Evolutionary conservation across 2,329 filamentous ascomycete species (phyloP).

Genomic region (Stenocarpella maydis): DNA sequence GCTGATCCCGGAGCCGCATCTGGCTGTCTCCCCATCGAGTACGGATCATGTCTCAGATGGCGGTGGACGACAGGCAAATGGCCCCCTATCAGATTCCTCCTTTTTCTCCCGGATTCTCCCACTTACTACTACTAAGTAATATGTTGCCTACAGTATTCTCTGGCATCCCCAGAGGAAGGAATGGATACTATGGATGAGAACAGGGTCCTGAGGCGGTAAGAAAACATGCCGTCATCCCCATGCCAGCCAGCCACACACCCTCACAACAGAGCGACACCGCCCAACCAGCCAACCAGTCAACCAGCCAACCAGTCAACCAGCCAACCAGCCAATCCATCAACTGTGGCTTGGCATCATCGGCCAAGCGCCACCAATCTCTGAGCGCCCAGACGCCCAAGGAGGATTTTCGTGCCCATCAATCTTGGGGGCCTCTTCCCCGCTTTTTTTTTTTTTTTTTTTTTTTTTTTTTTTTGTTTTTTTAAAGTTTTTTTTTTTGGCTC

Average conservation of each 20-base stretch:
- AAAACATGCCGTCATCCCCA: conserved; percentile 11
- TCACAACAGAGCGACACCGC: not conserved
- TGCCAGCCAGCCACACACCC: not conserved
- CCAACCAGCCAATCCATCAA: not conserved
- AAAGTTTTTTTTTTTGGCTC: conserved; percentile 19
- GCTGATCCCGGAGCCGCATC: conserved; percentile 17
- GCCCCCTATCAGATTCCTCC: too few relatives aligned
- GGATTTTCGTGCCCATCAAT: conserved; percentile 20
- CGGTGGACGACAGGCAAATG: not conserved
- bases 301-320: not conserved
- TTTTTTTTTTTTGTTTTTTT: too few relatives aligned
- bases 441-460: too few relatives aligned
- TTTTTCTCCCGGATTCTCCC: too few relatives aligned
- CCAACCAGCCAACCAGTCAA: too few relatives aligned
- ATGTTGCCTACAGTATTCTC: too few relatives aligned
- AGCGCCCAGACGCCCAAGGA: conserved; percentile 9
- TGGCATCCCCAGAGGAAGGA: not conserved
- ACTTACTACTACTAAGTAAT: too few relatives aligned
- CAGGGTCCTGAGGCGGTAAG: not conserved
- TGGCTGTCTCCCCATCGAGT: not conserved
- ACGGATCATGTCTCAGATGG: not conserved
- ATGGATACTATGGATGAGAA: too few relatives aligned
- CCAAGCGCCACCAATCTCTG: conserved; percentile 2
- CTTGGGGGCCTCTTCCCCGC: not conserved
- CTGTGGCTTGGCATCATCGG: conserved; percentile 1